Evolutionary conservation across 2,329 filamentous ascomycete species (phyloP), one percentile per base, ranked within the genome.

Genomic region (Aspergillus viridinutans): DNA sequence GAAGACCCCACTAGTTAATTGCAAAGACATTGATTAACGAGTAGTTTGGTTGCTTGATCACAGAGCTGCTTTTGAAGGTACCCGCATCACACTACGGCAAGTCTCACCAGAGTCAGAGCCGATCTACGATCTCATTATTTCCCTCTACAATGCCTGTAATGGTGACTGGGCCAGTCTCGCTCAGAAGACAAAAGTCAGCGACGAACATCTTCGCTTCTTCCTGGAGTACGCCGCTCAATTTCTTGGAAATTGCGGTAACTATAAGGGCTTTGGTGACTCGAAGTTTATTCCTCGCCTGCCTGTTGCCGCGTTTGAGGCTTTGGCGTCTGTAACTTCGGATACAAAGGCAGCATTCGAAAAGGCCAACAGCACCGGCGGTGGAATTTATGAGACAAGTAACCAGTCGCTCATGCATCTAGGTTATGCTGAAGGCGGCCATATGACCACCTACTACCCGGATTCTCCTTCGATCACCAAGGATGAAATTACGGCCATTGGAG

Each of bases 241-340:
- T 72, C 79, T 94, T 2, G 89, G 89, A 48, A 94, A 93, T 70
- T 82, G 81, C 60, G 89, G 90, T 61, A 94, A 94, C 74, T 94
- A 93, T 78, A 93, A 93, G 78, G 89, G 88, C 64, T 93, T 92
- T 67, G 90, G 90, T 47, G 90, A 94, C 74, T 84, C 87, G 66
- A 94, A 94, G 71, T 92, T 94, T 69, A 83, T 94, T 56, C 90
- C 90, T 2, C 82, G 89, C 64, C 85, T 89, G 67, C 79, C 81
- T 6, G 82, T 86, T 63, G 82, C 83, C 57, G 82, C 81, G 4
- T 82, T 92, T 58, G 81, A 84, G 52, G 82, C 86, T 58, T 78
- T 93, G 35, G 86, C 87, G 48, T 79, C 80, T 17, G 80, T 83
- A 17, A 76, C 75, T 0, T 75, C 83, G 2, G 84, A 88, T 53